Conservation (phyloP, 2,329 filamentous ascomycete species). For the Xylariaceae sp. region DNA sequence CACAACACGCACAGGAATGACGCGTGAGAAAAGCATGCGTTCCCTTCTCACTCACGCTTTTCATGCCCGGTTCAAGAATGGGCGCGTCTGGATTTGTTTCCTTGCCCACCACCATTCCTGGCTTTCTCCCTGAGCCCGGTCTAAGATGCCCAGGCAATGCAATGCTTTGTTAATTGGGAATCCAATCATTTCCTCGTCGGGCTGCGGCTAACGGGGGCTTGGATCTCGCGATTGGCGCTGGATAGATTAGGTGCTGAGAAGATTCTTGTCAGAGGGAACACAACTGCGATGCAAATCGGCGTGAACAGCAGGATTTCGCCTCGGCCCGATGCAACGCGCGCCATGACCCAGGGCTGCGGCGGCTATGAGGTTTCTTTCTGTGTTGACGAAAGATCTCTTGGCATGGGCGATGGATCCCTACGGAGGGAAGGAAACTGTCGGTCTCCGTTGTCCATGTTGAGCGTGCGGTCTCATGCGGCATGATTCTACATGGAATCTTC, state of each 20-base stretch:
- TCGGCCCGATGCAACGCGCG: neutral
- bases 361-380: neutral
- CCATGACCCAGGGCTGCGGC: neutral
- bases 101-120: neutral
- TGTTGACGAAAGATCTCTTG: neutral
- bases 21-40: neutral
- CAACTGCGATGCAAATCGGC: too few relatives aligned
- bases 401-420: neutral
- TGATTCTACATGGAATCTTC: too few relatives aligned
- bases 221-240: too few relatives aligned
- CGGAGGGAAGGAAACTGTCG: neutral
- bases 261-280: too few relatives aligned
- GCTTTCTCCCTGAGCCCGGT: neutral
- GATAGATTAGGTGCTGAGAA: too few relatives aligned
- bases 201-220: too few relatives aligned
- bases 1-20: neutral
- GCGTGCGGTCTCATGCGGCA: too few relatives aligned
- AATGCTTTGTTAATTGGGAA: neutral
- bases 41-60: too few relatives aligned
- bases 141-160: too few relatives aligned
- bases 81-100: neutral
- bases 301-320: neutral
- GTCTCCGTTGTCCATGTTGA: too few relatives aligned
- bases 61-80: neutral
- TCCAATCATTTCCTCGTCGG: neutral